Evolutionary conservation across 192 early-diverging fungal species (phyloP), one percentile per base, ranked within the genome.

Genomic region (Backusella liffmaniae): DNA sequence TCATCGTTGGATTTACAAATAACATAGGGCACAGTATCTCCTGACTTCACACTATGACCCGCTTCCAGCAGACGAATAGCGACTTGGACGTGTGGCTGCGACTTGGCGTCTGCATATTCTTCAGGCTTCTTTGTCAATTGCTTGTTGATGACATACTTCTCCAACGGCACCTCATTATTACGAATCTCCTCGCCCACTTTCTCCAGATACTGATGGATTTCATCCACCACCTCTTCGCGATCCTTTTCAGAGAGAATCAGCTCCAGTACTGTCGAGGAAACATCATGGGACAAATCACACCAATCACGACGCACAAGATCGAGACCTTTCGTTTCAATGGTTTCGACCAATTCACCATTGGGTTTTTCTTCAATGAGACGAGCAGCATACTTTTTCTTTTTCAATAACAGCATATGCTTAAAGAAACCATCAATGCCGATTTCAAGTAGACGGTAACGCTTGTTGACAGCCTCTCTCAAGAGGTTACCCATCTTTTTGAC

Each of bases 341-440:
- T 66, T n/a, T 79, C 81, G 34, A 82, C 75, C 23, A 88, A 66
- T 8, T 78, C 81, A 26, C 88, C 88, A 70, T 92, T 86, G 39
- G 87, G 86, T 34, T 92, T 87, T 0, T 88, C 85, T n/a, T 83
- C 70, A 0, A 95, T 84, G 46, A 86, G 73, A 12, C 98, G 79
- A 0, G 96, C 96, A 0, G 98, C 98, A 85, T 99, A 99, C 79
- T 99, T 99, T 77, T 99, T 99, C 84, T 99, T 99, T 73, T 95
- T 96, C 21, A 99, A 83, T 62, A 99, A 79, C 42, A 99, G 82
- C 88, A 99, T 90, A 29, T 93, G 90, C 79, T 93, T 85, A 80
- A 93, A 98, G 73, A 94, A 89, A 1, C 95, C 97, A 83, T 99
- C 98, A 73, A 98, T 96, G 66, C 97, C 98, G 36, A 99, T 94